These are phyloP conservation scores for Huntiella omanensis DNA, from an alignment of 2,329 filamentous ascomycete species.

Conservation along the genomic window DNA sequence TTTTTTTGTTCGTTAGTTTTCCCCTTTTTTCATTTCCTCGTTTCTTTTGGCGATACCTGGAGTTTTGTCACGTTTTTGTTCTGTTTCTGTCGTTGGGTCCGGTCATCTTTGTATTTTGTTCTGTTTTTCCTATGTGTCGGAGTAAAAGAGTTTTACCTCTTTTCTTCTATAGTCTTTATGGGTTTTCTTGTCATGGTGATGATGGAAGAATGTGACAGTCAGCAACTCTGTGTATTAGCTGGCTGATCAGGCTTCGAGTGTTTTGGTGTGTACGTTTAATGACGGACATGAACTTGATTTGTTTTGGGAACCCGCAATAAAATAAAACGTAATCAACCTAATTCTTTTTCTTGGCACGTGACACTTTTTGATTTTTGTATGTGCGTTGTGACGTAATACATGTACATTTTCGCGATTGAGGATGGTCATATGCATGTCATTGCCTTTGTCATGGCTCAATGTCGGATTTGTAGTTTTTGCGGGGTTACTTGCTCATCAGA, in stretches of 20 bases:
- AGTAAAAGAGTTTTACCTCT: neutral
- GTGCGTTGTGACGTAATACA: too few relatives aligned
- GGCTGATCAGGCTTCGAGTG: neutral
- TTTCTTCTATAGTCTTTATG: neutral
- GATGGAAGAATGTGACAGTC: neutral
- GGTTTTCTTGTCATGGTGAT: neutral
- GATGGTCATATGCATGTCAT: neutral
- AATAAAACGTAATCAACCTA: neutral
- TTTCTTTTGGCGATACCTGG: conserved; percentile 8
- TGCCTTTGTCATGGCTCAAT: neutral
- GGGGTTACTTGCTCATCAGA: too few relatives aligned
- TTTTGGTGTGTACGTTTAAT: conserved; percentile 11
- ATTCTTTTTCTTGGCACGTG: neutral
- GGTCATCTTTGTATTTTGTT: conserved; percentile 5
- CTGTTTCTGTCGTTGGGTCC: conserved; percentile 1
- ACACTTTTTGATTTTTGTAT: neutral
- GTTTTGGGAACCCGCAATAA: neutral
- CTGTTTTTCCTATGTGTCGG: neutral
- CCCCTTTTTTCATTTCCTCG: neutral
- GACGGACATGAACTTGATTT: conserved; percentile 11
- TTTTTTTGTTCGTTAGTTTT: conserved; percentile 6
- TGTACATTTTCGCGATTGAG: too few relatives aligned
- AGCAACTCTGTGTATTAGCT: neutral
- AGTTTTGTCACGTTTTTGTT: conserved; percentile 6
- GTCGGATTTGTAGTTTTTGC: too few relatives aligned